A percentile compares a stretch with the other conserved stretches of the same genome.
Evolutionary conservation across 495 filamentous ascomycete species (phyloP).

Genomic region (Sphaerosporella brunnea): DNA sequence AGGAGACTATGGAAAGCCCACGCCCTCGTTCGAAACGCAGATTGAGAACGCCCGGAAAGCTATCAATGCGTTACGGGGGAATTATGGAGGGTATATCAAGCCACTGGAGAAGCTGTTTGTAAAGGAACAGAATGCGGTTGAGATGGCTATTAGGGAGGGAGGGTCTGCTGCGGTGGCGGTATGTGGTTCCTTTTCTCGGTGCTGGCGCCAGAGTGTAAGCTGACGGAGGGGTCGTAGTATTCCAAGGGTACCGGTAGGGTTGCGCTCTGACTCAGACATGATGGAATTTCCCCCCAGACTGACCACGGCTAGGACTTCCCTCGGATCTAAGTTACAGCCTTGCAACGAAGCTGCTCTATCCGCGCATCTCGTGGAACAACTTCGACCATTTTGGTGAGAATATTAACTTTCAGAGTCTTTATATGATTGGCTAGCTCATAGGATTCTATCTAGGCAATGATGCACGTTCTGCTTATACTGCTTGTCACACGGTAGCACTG

Average conservation of each 20-base stretch:
- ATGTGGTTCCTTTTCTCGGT: background rate
- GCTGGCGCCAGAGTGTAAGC: background rate
- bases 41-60: background rate
- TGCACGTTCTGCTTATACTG: background rate
- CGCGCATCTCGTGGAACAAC: slow-evolving; percentile 1
- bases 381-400: slow-evolving; percentile 1
- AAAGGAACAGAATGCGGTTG: background rate
- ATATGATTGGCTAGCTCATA: background rate
- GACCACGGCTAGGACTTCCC: background rate
- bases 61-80: background rate
- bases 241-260: background rate
- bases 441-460: background rate
- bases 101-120: background rate
- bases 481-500: background rate
- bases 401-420: background rate
- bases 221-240: background rate
- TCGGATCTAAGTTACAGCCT: background rate
- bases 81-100: background rate
- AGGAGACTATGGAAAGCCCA: background rate
- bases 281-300: no score
- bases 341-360: background rate
- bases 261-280: no score
- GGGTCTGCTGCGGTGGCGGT: background rate
- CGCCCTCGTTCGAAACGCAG: background rate
- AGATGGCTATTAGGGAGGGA: background rate